Conservation (phyloP, 2,329 filamentous ascomycete species). For the Fusarium tjaetaba region DNA sequence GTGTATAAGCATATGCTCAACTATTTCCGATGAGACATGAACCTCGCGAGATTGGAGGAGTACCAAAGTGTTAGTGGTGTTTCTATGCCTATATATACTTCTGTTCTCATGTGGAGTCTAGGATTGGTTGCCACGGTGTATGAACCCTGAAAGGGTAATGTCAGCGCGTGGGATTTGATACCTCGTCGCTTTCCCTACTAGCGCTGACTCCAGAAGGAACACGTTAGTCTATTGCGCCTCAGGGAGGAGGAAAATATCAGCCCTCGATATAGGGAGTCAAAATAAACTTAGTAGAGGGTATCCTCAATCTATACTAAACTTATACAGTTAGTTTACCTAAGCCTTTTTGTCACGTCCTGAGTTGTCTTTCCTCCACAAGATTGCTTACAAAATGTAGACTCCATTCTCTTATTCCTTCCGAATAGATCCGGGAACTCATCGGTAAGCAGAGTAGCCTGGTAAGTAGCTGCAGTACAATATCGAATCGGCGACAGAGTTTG, state of each 20-base stretch:
- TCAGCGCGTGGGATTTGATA: background rate
- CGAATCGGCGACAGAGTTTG: background rate
- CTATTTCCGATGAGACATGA: accelerated
- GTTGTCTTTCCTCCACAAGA: too few species aligned
- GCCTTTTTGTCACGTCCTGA: too few species aligned
- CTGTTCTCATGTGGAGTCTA: accelerated
- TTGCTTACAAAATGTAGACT: background rate
- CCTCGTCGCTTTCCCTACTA: background rate
- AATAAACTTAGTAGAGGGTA: too few species aligned
- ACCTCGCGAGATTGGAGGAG: accelerated
- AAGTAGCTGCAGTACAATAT: background rate
- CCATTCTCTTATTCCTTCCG: background rate
- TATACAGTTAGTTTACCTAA: too few species aligned
- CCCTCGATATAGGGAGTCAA: too few species aligned
- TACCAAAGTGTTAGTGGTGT: accelerated
- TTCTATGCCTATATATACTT: background rate
- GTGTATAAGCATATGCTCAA: background rate
- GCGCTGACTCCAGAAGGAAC: background rate
- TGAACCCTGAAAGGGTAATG: background rate
- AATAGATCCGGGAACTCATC: background rate
- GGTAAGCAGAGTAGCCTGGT: background rate
- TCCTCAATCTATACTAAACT: too few species aligned
- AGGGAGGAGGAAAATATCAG: too few species aligned
- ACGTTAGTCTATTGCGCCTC: too few species aligned
- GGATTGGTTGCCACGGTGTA: background rate